Base-by-base conservation (phyloP, 2,329 filamentous ascomycete genomes). In the Aspergillus ochraceus region DNA sequence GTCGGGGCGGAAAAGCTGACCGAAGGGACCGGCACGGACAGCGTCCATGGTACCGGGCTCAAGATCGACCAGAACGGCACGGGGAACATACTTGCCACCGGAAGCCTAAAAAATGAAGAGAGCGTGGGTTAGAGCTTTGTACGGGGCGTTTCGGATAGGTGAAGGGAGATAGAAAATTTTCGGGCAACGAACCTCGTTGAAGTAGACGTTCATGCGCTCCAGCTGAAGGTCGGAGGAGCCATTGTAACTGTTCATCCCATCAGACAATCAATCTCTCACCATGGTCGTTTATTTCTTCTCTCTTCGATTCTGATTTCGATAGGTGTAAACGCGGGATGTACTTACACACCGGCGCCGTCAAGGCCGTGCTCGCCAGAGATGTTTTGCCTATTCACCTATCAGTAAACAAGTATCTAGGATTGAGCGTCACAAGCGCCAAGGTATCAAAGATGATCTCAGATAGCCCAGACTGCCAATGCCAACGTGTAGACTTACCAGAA, bases 41-140 rank as follows among this genome's bases (percentile, higher is more conserved):
- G 95, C 95, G 75, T 99, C 95, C 94, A 98, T 99, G 83, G 95
- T 98, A 83, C 95, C 95, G 71, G 95, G 95, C 87, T 99, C 95
- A 77, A 99, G 88, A 85, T 99, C 95, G 86, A 99, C 93, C 75
- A 99, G 92, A 80, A 99, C 95, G 75, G 95, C 94, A 85, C 95
- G 95, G 75, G 95, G 95, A 77, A 99, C 95, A 84, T 97, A 98
- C 86, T 98, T 98, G 90, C 98, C 97, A 79, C 90, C 90, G 67
- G 91, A 92, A 67, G 51, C 60, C 61, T 66, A 57, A 32, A 49
- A 42, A 59, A 52, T 36, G 22, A 22, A 47, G 11, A 45, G 19
- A 17, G 10, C 11, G 52, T 20, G 8, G 32, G 52, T 66, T 30
- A 67, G 61, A 54, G 39, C 32, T 26, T 36, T 12, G 42, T 14